A percentile compares a stretch with the other conserved stretches of the same genome.
Evolutionary conservation across 495 filamentous ascomycete genomes (phyloP).

Genomic region (Cercophora samala): DNA sequence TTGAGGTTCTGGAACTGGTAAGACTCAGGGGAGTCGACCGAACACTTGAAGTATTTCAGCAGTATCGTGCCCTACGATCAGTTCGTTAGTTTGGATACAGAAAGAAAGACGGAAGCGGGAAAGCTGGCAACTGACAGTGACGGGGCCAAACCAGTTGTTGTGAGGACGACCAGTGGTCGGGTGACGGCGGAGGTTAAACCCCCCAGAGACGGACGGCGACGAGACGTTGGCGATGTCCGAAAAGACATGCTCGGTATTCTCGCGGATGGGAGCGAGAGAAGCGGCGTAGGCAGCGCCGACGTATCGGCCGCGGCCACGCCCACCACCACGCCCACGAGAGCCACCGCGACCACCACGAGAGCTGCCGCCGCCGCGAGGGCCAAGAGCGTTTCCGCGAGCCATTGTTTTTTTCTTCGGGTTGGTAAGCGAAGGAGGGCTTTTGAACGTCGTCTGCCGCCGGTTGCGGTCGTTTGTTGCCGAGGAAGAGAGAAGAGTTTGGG

Average conservation of each 20-base stretch:
- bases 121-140: neutral
- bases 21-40: neutral
- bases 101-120: neutral
- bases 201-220: neutral
- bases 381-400: neutral
- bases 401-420: neutral
- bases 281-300: neutral
- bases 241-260: neutral
- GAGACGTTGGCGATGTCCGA: neutral
- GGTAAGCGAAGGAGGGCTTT: neutral
- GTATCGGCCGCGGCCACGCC: neutral
- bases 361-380: neutral
- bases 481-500: neutral
- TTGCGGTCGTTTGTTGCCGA: neutral
- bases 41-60: neutral
- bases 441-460: neutral
- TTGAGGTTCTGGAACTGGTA: neutral
- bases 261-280: neutral
- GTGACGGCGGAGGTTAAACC: neutral
- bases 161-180: neutral
- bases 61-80: neutral
- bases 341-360: neutral
- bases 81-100: neutral
- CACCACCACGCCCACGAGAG: neutral
- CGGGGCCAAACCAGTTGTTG: neutral